A percentile compares a stretch with the other conserved stretches of the same genome.
Evolutionary conservation across 106 monocot species (phyloP).

Genomic region (Allium cepa): DNA sequence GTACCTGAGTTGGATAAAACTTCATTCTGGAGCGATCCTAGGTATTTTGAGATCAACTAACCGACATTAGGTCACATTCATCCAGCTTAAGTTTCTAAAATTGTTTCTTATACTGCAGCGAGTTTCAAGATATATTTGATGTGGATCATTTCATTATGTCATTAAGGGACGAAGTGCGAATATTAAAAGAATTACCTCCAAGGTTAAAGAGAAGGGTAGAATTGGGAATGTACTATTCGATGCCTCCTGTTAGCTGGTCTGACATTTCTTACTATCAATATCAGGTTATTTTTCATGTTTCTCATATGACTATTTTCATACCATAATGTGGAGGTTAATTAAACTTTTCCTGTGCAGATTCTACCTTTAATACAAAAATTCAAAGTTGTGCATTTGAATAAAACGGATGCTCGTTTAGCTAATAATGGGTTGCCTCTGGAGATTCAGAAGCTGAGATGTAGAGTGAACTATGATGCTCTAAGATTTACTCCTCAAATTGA

Average conservation of each 20-base stretch:
- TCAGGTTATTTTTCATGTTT: constrained; percentile 39
- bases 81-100: no score
- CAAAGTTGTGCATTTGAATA: constrained; percentile 79
- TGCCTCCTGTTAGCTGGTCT: constrained; percentile 97
- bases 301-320: background rate
- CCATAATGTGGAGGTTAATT: no score
- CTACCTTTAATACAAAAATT: constrained; percentile 82
- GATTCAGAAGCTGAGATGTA: constrained; percentile 83
- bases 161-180: constrained; percentile 83
- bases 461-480: constrained; percentile 67
- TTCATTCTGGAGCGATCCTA: constrained; percentile 81
- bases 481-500: constrained; percentile 87
- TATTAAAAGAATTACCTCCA: constrained; percentile 83
- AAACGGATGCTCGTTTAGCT: constrained; percentile 84
- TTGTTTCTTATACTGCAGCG: constrained; percentile 29
- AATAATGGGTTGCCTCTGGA: constrained; percentile 85
- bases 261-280: constrained; percentile 76
- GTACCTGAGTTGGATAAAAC: constrained; percentile 96
- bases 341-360: constrained; percentile 32
- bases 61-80: no score
- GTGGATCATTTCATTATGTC: constrained; percentile 91
- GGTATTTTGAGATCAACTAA: no score
- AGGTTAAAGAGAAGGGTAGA: constrained; percentile 68
- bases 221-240: constrained; percentile 50
- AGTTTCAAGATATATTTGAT: constrained; percentile 96